Base-by-base conservation (phyloP, 495 filamentous ascomycete species). In the Zalerion maritima region DNA sequence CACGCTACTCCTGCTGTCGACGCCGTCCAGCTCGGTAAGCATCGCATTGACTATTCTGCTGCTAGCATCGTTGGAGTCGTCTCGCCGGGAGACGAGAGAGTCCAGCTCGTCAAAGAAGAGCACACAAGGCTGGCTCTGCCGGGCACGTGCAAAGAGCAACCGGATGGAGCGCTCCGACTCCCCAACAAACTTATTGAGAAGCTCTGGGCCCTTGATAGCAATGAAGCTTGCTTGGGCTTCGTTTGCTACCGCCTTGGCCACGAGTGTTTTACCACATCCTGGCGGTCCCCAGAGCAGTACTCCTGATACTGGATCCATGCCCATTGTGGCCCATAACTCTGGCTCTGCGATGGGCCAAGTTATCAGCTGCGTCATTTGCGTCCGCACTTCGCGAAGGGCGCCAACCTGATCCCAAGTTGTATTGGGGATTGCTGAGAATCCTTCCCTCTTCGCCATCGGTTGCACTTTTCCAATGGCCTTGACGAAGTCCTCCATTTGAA, bases 81-180 rank as follows among this genome's bases (percentile, higher is more conserved):
- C 82, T 23, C 89, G 75, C 21, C 71, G 71, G 1, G 91, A 87
- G 0, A 87, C 84, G 4, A 97, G 63, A 3, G 89, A 85, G 43
- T 97, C 89, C 18, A 97, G 63, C 50, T 97, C 89, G 53, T 97
- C 89, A 49, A 97, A 96, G 68, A 97, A 96, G 35, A 97, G 75
- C 26, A 97, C 81, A 46, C 87, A 94, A 13, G 89, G 89, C 1
- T 89, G 67, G 5, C 74, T 81, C 1, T 79, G 80, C 15, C 86
- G 71, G 6, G 89, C 89, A 9, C 89, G 77, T 26, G 76, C 71
- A 48, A 97, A 97, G 2, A 94, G 81, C 47, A 93, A 82, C 10
- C 89, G 75, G 3, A 97, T 81, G 0, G 89, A 81, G 11, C 85
- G 74, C 50, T 97, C 89, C 12, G 78, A 86, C 49, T 97, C 89